phyloP scores from a whole-genome alignment of 169 alveolate genomes.

The Pseudocohnilembus persalinus region DNA sequence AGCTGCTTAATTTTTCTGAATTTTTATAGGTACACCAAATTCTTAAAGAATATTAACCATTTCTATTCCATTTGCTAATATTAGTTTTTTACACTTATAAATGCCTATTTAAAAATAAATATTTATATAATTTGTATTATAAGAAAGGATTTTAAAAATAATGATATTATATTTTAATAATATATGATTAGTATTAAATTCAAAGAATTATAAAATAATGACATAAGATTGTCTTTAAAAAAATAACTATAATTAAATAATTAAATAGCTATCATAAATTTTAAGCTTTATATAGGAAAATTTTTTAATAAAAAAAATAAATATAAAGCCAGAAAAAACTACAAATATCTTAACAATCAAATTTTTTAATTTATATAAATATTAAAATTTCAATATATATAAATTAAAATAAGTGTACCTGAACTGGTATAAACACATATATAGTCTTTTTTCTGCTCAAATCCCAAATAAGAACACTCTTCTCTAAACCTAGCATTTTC shows the following conservation, averaged over 20 bases:
- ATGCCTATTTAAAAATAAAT: not conserved
- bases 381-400: too few species aligned
- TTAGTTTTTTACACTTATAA: not conserved
- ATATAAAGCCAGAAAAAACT: too few species aligned
- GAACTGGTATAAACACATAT: not conserved
- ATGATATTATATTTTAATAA: too few species aligned
- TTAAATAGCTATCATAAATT: too few species aligned
- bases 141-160: not conserved
- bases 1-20: slow-evolving; percentile 2
- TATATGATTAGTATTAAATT: too few species aligned
- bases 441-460: not conserved
- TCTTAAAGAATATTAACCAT: not conserved
- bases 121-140: not conserved
- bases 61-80: slow-evolving; percentile 5
- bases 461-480: not conserved
- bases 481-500: not conserved
- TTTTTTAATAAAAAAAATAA: too few species aligned
- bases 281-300: too few species aligned
- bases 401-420: not conserved
- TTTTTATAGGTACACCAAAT: not conserved
- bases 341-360: too few species aligned
- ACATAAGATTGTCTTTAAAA: too few species aligned
- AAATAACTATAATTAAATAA: too few species aligned
- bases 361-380: too few species aligned
- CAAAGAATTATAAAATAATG: too few species aligned